Evolutionary conservation across 179 eudicot genomes (phyloP).

Genomic region (Beta macrorhiza): DNA sequence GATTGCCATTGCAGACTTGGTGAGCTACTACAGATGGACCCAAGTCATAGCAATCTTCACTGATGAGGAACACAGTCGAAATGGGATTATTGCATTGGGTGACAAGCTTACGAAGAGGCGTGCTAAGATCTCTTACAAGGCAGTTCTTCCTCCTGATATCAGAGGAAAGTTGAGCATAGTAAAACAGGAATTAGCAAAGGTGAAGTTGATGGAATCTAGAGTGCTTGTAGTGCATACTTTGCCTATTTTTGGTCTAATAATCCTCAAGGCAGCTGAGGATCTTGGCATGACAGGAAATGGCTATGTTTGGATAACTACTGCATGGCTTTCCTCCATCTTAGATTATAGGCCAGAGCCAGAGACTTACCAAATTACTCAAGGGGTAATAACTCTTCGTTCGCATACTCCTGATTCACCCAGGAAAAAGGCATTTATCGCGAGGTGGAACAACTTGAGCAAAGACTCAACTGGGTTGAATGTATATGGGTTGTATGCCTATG

Average conservation of each 20-base stretch:
- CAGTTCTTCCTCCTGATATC: slow-evolving; percentile 51
- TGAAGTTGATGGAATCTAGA: slow-evolving; percentile 61
- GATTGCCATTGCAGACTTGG: slow-evolving; percentile 68
- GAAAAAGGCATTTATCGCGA: slow-evolving; percentile 48
- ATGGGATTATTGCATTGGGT: slow-evolving; percentile 54
- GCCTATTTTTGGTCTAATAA: slow-evolving; percentile 39
- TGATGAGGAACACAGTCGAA: slow-evolving; percentile 70
- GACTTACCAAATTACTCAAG: slow-evolving; percentile 36
- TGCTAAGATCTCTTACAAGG: slow-evolving; percentile 63
- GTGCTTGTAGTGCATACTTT: slow-evolving; percentile 60
- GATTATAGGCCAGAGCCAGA: slow-evolving; percentile 41
- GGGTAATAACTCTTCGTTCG: slow-evolving; percentile 58
- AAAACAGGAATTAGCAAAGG: slow-evolving; percentile 41
- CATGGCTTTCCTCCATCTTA: slow-evolving; percentile 61
- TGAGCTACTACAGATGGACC: slow-evolving; percentile 53
- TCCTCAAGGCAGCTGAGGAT: slow-evolving; percentile 50
- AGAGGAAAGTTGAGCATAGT: slow-evolving; percentile 25
- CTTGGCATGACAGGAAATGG: slow-evolving; percentile 69
- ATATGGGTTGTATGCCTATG: slow-evolving; percentile 73
- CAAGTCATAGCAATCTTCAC: slow-evolving; percentile 56
- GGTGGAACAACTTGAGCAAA: slow-evolving; percentile 66
- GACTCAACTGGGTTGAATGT: slow-evolving; percentile 52
- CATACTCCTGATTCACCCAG: slow-evolving; percentile 61
- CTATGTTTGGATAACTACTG: slow-evolving; percentile 75
- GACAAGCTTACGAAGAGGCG: slow-evolving; percentile 57